Base-by-base conservation (phyloP, 768 basidiomycete species). In the Hirschioporus abietinus region DNA sequence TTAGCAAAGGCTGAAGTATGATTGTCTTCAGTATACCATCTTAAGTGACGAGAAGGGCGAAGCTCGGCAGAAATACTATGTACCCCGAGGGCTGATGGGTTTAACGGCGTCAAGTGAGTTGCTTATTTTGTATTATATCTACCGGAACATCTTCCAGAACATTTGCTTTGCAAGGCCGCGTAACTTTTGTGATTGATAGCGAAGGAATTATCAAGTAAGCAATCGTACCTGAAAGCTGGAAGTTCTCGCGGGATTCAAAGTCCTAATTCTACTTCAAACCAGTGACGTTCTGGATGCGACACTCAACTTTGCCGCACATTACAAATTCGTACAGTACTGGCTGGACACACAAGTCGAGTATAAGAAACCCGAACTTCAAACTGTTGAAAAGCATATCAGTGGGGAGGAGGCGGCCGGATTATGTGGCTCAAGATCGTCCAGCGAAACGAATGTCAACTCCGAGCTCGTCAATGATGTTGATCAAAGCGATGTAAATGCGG, bases 101-200 rank as follows among this genome's bases (percentile, higher is more conserved):
- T 68, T 94, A 15, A 78, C 78, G 0, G 82, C 85, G 27, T 57
- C 35, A 58, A 52, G 42, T 52, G 20, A 52, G 42, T 52, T 30
- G 30, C 42, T 6, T 52, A 15, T 20, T 15, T 20, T 20, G 42
- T 52, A 2, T 20, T 20, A 52, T 1, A 6, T 6, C 42, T 12
- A 12, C 20, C 42, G 2, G 42, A 20, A 3, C n/a, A 15, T 52
- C 20, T 52, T 15, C 12, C 12, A 6, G 30, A 30, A 30, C 30
- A 15, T 52, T 12, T 15, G 3, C 42, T 20, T 52, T 20, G 42
- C 42, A 52, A 52, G 84, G 85, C 4, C 84, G 93, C 15, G 84
- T 86, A 35, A 95, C 93, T 1, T 89, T 93, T 72, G 80, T 94
- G 70, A 86, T 95, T 67, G 91, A 93, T 73, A 80, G 77, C 63